A percentile compares a stretch with the other conserved stretches of the same genome.
Evolutionary conservation across 306 rosid species (phyloP).

Genomic region (Malus domestica): ASM211411v1 NC_041803.1:22930501-22931000

Average conservation of each 20-base stretch:
- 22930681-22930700: constrained; percentile 38
- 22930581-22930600: constrained; percentile 8
- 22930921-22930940: neutral
- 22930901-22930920: neutral
- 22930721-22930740: neutral
- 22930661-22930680: neutral
- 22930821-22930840: neutral
- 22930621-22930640: constrained; percentile 22
- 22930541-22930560: constrained; percentile 35
- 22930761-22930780: neutral
- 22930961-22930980: neutral
- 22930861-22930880: neutral
- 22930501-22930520: constrained; percentile 48
- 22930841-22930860: neutral
- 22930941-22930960: neutral
- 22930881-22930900: neutral
- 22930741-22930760: neutral
- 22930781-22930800: neutral
- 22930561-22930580: constrained; percentile 45
- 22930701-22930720: neutral
- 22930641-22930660: neutral
- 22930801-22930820: neutral
- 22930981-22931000: neutral
- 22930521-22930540: constrained; percentile 25
- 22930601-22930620: neutral